These are phyloP conservation scores for Mycosarcoma maydis DNA, from an alignment of 1,284 basidiomycete genomes.

Conservation along the genomic window DNA sequence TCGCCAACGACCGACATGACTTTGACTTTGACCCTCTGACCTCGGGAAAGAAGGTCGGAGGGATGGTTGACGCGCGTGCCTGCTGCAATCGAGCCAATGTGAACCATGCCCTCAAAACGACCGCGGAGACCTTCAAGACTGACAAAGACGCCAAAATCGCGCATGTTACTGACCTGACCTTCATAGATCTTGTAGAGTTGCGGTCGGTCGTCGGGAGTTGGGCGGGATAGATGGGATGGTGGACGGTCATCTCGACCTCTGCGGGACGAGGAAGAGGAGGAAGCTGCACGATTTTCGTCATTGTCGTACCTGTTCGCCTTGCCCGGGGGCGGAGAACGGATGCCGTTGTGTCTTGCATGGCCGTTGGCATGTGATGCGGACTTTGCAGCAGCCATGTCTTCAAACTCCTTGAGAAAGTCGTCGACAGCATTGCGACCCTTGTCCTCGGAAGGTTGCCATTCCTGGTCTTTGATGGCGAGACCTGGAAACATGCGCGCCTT, in stretches of 20 bases:
- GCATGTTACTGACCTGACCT: conserved; percentile 84
- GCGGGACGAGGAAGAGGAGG: conserved; percentile 9
- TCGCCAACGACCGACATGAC: conserved; percentile 81
- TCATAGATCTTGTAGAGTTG: conserved; percentile 94
- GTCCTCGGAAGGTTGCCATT: conserved; percentile 69
- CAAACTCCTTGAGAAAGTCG: conserved; percentile 82
- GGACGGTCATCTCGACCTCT: conserved; percentile 38
- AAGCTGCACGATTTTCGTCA: conserved; percentile 5
- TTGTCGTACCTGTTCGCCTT: conserved; percentile 10
- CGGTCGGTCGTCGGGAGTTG: conserved; percentile 75
- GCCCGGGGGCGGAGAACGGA: conserved; percentile 13
- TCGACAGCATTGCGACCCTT: conserved; percentile 76
- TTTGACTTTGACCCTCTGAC: conserved; percentile 87
- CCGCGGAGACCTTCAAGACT: conserved; percentile 85
- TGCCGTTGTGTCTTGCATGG: conserved; percentile 1
- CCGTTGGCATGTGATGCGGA: background rate
- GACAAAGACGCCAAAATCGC: conserved; percentile 96
- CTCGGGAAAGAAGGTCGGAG: conserved; percentile 82
- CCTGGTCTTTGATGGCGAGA: conserved; percentile 81
- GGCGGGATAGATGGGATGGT: conserved; percentile 30
- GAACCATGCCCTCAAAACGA: conserved; percentile 91
- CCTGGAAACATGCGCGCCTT: conserved; percentile 89
- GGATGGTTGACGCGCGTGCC: conserved; percentile 80
- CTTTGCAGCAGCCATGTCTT: conserved; percentile 71
- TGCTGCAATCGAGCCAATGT: conserved; percentile 89